Evolutionary conservation across 1,284 basidiomycete species (phyloP).

Genomic region (Cryptococcus wingfieldii): DNA sequence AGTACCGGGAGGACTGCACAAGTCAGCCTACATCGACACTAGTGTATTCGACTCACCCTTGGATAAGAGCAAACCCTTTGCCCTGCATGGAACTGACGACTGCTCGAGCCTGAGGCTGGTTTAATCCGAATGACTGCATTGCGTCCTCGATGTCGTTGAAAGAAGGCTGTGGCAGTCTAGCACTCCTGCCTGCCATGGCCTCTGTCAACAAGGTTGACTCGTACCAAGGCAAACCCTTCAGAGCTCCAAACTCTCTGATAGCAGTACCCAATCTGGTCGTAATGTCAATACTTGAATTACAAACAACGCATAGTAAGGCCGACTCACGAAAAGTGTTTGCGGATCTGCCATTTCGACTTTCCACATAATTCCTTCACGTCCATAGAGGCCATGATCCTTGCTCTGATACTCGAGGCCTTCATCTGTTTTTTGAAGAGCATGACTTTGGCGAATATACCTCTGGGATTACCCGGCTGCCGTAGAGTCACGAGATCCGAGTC

Average conservation of each 20-base stretch:
- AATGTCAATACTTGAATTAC: neutral
- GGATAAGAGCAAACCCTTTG: conserved; percentile 85
- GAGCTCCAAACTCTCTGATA: conserved; percentile 84
- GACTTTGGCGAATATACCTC: conserved; percentile 66
- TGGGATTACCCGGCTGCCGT: conserved; percentile 51
- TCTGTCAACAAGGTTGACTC: conserved; percentile 60
- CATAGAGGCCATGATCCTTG: conserved; percentile 49
- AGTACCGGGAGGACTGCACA: conserved; percentile 78
- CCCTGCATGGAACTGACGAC: conserved; percentile 71
- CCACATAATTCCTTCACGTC: conserved; percentile 43
- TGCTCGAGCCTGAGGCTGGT: conserved; percentile 91
- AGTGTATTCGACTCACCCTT: conserved; percentile 66
- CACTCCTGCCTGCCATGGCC: conserved; percentile 65
- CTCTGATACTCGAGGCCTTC: conserved; percentile 51
- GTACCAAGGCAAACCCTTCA: conserved; percentile 77
- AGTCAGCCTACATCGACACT: neutral
- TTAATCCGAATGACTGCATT: conserved; percentile 71
- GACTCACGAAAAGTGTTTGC: conserved; percentile 74
- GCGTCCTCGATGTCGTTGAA: conserved; percentile 59
- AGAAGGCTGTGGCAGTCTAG: conserved; percentile 54
- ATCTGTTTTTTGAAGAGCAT: conserved; percentile 59
- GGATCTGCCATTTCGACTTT: conserved; percentile 67
- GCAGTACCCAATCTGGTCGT: conserved; percentile 73
- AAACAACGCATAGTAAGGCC: neutral
- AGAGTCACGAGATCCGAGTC: conserved; percentile 80